Evolutionary conservation across 306 rosid species (phyloP), one percentile per base, ranked within the genome.

Genomic region (Elaeagnus macrophylla): DNA sequence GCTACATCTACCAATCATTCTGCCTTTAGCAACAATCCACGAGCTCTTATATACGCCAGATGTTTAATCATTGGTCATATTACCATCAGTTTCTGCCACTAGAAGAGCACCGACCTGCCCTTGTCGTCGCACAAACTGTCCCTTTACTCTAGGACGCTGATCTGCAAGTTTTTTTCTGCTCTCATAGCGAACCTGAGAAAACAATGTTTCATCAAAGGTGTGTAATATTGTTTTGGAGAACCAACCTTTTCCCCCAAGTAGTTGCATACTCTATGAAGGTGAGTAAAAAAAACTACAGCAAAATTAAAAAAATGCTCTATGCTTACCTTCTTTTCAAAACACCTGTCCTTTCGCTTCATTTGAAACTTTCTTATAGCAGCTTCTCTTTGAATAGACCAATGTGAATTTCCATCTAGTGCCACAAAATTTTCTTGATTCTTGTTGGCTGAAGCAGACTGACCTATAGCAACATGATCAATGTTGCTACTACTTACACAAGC

Each of bases 151-250:
- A 1, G 95, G 99, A 36, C 99, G 95, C 75, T 88, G 96, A 77
- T 91, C 99, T 13, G 99, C 99, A 17, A 93, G 85, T 74, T 93
- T 93, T 74, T 93, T 93, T 67, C 99, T 71, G 85, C 99, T 93
- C 82, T 93, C 99, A 4, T 93, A 93, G 37, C 96, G 95, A 69
- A 93, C 99, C 99, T 93, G 59, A 48, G 7, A 6, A 45, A 25
- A 25, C 59, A 60, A 67, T 39, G 16, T 50, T 32, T 40, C 10
- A 53, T 58, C 71, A 72, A 55, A 60, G 60, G 52, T 45, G 36
- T 51, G 72, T 44, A 67, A 73, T 50, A 64, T 25, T 12, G 12
- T 25, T 11, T 39, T 53, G 20, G 50, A 39, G 37, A 58, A 49
- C 17, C 12, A 11, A 10, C 32, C 6, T 0, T 13, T 15, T 2